Evolutionary conservation across 1,139 yeast species (phyloP).

Genomic region (Blastobotrys illinoisensis): DNA sequence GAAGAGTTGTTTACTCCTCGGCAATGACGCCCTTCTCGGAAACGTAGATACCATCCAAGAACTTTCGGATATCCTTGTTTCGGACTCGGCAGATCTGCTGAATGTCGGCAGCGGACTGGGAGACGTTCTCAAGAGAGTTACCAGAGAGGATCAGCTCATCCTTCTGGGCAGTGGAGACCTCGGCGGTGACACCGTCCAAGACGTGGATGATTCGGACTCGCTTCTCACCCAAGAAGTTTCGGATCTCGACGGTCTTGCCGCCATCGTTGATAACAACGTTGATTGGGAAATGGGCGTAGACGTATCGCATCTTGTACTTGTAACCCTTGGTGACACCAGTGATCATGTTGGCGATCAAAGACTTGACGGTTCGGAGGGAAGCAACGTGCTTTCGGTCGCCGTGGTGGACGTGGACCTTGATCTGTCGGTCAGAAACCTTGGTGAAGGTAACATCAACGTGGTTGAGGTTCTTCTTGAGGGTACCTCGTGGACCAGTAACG

Average conservation of each 20-base stretch:
- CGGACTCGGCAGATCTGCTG: conserved; percentile 98
- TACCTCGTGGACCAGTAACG: conserved; percentile 99
- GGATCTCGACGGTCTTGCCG: conserved; percentile 79
- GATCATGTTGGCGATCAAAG: conserved; percentile 87
- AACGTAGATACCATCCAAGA: conserved; percentile 98
- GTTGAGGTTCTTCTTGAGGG: conserved; percentile 80
- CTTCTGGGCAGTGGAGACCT: conserved; percentile 78
- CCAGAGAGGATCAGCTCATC: conserved; percentile 91
- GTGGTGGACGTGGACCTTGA: conserved; percentile 91
- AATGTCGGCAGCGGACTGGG: conserved; percentile 97
- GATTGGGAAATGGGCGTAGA: conserved; percentile 99
- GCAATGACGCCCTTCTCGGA: conserved; percentile 90
- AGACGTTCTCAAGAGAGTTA: conserved; percentile 96
- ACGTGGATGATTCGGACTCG: conserved; percentile 82
- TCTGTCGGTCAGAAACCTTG: conserved; percentile 64
- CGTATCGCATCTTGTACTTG: conserved; percentile 99
- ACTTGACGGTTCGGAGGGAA: conserved; percentile 97
- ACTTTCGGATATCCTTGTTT: conserved; percentile 99
- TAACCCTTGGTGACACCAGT: conserved; percentile 99
- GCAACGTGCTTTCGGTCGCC: conserved; percentile 99
- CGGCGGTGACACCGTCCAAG: conserved; percentile 89
- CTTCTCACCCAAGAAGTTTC: conserved; percentile 99
- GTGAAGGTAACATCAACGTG: conserved; percentile 93
- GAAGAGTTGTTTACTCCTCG: conserved; percentile 39
- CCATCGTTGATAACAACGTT: conserved; percentile 90